These are phyloP conservation scores for Uncinocarpus reesii DNA, from an alignment of 2,329 filamentous ascomycete species.

Conservation along the genomic window DNA sequence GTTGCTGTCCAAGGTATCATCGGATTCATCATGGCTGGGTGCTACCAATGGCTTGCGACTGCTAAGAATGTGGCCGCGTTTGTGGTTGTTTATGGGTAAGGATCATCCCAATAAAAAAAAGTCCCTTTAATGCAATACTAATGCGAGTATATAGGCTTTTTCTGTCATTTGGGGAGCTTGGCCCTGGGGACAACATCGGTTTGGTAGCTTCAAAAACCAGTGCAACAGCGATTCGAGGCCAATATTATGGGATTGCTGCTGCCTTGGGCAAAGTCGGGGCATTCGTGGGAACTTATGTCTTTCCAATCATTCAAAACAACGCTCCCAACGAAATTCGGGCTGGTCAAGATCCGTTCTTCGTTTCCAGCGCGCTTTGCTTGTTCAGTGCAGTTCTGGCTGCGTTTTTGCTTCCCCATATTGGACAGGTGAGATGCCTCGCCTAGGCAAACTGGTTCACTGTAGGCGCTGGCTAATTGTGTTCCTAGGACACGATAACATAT, in stretches of 20 bases:
- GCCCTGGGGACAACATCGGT: constrained; percentile 85
- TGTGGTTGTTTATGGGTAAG: constrained; percentile 61
- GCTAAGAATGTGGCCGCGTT: constrained; percentile 61
- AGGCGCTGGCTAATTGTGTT: neutral
- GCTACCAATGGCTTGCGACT: constrained; percentile 59
- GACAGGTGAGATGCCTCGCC: constrained; percentile 34
- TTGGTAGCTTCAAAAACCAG: constrained; percentile 77
- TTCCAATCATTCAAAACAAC: constrained; percentile 56
- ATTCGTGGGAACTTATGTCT: constrained; percentile 76
- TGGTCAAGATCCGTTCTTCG: constrained; percentile 82
- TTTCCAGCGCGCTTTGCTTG: constrained; percentile 68
- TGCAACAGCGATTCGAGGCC: constrained; percentile 75
- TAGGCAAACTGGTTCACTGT: neutral
- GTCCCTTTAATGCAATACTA: too few species aligned
- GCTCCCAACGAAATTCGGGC: constrained; percentile 46
- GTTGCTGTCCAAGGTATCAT: constrained; percentile 64
- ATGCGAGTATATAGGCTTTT: too few species aligned
- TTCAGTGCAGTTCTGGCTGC: constrained; percentile 58
- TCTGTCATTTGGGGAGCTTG: constrained; percentile 65
- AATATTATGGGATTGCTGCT: constrained; percentile 50
- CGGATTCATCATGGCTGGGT: constrained; percentile 80
- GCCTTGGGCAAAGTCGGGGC: constrained; percentile 46
- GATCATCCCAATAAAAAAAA: neutral
- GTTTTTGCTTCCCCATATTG: constrained; percentile 63
- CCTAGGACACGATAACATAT: constrained; percentile 64